Evolutionary conservation across 768 basidiomycete genomes (phyloP).

Genomic region (Pleurotus pulmonarius): DNA sequence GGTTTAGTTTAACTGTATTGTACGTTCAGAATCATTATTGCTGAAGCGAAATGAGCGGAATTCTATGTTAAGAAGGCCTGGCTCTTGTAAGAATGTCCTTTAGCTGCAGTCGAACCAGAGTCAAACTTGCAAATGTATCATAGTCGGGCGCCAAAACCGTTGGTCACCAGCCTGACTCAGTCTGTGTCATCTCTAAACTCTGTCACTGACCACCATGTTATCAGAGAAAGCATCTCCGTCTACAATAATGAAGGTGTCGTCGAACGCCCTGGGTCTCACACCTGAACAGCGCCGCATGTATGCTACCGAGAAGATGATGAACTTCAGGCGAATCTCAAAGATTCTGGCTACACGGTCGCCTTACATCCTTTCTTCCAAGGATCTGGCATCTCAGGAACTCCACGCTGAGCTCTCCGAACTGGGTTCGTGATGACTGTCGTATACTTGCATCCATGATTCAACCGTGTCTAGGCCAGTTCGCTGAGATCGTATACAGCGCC

Average conservation of each 20-base stretch:
- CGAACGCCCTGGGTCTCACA: slow-evolving; percentile 19
- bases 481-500: slow-evolving; percentile 45
- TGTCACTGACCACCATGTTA: neutral
- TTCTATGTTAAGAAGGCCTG: too few species aligned
- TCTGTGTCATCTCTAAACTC: too few species aligned
- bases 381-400: slow-evolving; percentile 34
- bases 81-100: too few species aligned
- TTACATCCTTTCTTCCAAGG: slow-evolving; percentile 34
- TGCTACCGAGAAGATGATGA: slow-evolving; percentile 44
- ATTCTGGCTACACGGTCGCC: slow-evolving; percentile 43
- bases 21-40: too few species aligned
- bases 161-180: too few species aligned
- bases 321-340: slow-evolving; percentile 54
- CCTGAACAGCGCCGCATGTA: slow-evolving; percentile 47
- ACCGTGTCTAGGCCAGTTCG: slow-evolving; percentile 43
- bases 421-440: slow-evolving; percentile 23
- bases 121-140: too few species aligned
- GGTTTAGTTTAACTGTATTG: too few species aligned
- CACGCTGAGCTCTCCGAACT: slow-evolving; percentile 39
- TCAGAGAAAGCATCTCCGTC: neutral
- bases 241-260: neutral
- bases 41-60: too few species aligned
- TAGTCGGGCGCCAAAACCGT: too few species aligned
- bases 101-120: too few species aligned
- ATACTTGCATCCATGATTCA: slow-evolving; percentile 2